Percentiles rank a stretch among this genome's conserved stretches.
phyloP scores from a whole-genome alignment of 306 rosid species.

The Rubus idaeus region DNA sequence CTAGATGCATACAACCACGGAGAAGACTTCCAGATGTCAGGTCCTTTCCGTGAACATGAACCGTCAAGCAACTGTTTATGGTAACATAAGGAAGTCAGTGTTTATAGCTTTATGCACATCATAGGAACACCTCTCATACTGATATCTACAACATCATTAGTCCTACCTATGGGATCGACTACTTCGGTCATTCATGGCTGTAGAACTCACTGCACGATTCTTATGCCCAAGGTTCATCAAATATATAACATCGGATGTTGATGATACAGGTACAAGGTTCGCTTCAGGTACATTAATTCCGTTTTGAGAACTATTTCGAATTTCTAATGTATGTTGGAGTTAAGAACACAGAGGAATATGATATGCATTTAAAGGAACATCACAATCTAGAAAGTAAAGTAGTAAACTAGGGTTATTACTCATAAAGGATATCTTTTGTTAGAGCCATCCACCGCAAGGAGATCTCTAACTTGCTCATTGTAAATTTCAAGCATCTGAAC shows the following conservation, averaged over 20 bases:
- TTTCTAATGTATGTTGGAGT: slow-evolving; percentile 64
- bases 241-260: slow-evolving; percentile 69
- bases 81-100: slow-evolving; percentile 24
- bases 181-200: slow-evolving; percentile 87
- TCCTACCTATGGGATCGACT: slow-evolving; percentile 91
- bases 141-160: neutral
- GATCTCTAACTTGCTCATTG: slow-evolving; percentile 92
- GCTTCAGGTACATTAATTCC: slow-evolving; percentile 93
- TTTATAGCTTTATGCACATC: neutral
- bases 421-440: slow-evolving; percentile 83
- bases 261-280: slow-evolving; percentile 68
- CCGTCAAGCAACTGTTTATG: slow-evolving; percentile 81
- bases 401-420: neutral
- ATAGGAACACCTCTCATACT: neutral
- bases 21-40: slow-evolving; percentile 58
- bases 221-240: slow-evolving; percentile 83
- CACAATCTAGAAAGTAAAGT: neutral
- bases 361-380: slow-evolving; percentile 8
- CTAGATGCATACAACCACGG: slow-evolving; percentile 90
- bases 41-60: slow-evolving; percentile 92
- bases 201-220: slow-evolving; percentile 80
- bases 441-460: slow-evolving; percentile 56
- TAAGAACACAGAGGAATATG: slow-evolving; percentile 35
- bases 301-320: slow-evolving; percentile 67
- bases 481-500: slow-evolving; percentile 99